Percentiles rank a stretch among this genome's conserved stretches.
phyloP scores from a whole-genome alignment of 371 early-diverging fungal genomes.

The Entomophthora muscae region DNA sequence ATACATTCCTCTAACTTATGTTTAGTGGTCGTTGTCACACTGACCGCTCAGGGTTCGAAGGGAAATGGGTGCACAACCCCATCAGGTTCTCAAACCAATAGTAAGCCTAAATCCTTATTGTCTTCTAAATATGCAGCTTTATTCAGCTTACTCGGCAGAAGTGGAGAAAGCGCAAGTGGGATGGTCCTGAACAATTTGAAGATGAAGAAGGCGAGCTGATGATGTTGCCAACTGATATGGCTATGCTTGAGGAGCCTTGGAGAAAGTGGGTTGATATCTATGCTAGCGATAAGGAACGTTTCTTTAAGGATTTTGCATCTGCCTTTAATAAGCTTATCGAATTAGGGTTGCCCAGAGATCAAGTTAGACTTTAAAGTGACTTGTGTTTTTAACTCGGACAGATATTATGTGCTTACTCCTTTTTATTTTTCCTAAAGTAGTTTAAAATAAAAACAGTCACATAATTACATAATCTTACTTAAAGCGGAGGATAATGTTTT shows the following conservation, averaged over 20 bases:
- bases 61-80: constrained; percentile 3
- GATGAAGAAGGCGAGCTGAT: constrained; percentile 52
- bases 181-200: constrained; percentile 71
- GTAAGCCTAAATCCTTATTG: constrained; percentile 17
- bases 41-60: constrained; percentile 69
- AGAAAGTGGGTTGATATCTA: constrained; percentile 68
- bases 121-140: constrained; percentile 74
- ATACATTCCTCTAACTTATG: not conserved
- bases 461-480: no score
- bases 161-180: constrained; percentile 67
- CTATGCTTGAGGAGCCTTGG: constrained; percentile 36
- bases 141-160: constrained; percentile 48
- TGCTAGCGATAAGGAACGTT: constrained; percentile 58
- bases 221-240: constrained; percentile 75
- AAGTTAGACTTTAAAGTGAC: constrained; percentile 2
- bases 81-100: constrained; percentile 7
- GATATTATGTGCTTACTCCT: no score
- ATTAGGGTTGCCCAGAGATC: constrained; percentile 28
- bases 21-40: constrained; percentile 69
- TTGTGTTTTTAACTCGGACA: no score
- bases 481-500: no score
- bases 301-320: constrained; percentile 70
- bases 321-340: constrained; percentile 78
- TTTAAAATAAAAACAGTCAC: no score
- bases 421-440: no score